Conservation (phyloP, 2,329 filamentous ascomycete species). For the Penicillium verrucosum region DNA sequence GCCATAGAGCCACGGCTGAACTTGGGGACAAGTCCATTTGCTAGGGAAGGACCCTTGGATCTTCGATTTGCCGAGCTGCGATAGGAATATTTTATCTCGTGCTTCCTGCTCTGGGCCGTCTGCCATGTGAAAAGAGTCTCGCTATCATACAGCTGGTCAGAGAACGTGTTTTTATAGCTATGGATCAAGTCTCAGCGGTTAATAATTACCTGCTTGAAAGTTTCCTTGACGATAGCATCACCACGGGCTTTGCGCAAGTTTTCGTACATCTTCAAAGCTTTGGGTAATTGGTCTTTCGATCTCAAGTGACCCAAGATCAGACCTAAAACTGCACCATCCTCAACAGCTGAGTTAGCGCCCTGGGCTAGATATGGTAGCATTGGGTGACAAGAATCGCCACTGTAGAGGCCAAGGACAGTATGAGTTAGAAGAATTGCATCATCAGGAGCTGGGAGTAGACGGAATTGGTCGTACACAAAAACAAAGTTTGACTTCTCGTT, state of each 20-base stretch:
- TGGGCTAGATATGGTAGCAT: slow-evolving; percentile 64
- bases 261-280: slow-evolving; percentile 43
- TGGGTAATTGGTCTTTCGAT: slow-evolving; percentile 42
- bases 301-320: slow-evolving; percentile 53
- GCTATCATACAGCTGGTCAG: slow-evolving; percentile 29
- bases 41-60: slow-evolving; percentile 58
- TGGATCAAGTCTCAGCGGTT: not conserved
- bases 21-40: slow-evolving; percentile 60
- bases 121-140: slow-evolving; percentile 52
- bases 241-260: not conserved
- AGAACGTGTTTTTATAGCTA: not conserved
- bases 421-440: not conserved
- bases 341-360: slow-evolving; percentile 65
- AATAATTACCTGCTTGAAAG: slow-evolving; percentile 49
- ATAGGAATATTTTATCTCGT: slow-evolving; percentile 57
- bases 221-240: slow-evolving; percentile 59
- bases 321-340: slow-evolving; percentile 66
- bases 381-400: slow-evolving; percentile 61
- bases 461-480: slow-evolving; percentile 27
- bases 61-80: slow-evolving; percentile 52
- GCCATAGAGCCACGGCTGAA: slow-evolving; percentile 63
- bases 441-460: not conserved
- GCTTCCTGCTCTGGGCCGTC: slow-evolving; percentile 57
- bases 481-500: slow-evolving; percentile 52
- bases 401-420: not conserved